phyloP scores from a whole-genome alignment of 768 basidiomycete species.

The Nevesoporus exiguus region DNA sequence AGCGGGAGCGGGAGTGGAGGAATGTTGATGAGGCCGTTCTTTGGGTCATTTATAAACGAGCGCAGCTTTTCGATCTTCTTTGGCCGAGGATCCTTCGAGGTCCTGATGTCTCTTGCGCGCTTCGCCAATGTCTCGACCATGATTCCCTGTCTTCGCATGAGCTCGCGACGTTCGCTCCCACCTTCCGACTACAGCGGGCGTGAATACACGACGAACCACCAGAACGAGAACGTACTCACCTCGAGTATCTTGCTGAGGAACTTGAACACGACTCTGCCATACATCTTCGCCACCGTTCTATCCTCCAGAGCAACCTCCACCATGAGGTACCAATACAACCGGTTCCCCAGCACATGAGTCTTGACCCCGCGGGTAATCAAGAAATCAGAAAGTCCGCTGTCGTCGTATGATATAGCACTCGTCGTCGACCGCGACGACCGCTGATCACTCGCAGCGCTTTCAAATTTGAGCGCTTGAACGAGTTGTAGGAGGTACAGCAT shows the following conservation, averaged over 20 bases:
- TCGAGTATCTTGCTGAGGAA: conserved; percentile 88
- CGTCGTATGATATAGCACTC: conserved; percentile 80
- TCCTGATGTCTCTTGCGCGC: conserved; percentile 82
- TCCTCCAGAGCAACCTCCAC: conserved; percentile 92
- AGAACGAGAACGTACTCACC: conserved; percentile 40
- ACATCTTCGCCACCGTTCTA: conserved; percentile 87
- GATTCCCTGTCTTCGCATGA: conserved; percentile 89
- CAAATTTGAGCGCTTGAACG: conserved; percentile 97
- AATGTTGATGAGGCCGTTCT: conserved; percentile 79
- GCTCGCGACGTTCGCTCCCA: conserved; percentile 77
- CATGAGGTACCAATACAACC: conserved; percentile 97
- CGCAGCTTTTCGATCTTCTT: conserved; percentile 98
- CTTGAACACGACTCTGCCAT: conserved; percentile 83
- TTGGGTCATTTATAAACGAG: conserved; percentile 78
- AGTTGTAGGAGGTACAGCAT: conserved; percentile 90
- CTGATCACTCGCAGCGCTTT: conserved; percentile 75
- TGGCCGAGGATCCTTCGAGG: conserved; percentile 87
- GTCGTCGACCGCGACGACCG: conserved; percentile 68
- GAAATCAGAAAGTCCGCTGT: conserved; percentile 92
- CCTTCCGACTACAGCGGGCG: conserved; percentile 52
- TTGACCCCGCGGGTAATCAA: conserved; percentile 80
- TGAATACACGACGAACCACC: background rate
- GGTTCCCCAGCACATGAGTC: conserved; percentile 83
- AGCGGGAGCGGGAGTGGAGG: conserved; percentile 84
- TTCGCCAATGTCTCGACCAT: conserved; percentile 83